These are phyloP conservation scores for Bryopsis sp. DNA, from an alignment of 139 green algal species.

Conservation along the genomic window DNA sequence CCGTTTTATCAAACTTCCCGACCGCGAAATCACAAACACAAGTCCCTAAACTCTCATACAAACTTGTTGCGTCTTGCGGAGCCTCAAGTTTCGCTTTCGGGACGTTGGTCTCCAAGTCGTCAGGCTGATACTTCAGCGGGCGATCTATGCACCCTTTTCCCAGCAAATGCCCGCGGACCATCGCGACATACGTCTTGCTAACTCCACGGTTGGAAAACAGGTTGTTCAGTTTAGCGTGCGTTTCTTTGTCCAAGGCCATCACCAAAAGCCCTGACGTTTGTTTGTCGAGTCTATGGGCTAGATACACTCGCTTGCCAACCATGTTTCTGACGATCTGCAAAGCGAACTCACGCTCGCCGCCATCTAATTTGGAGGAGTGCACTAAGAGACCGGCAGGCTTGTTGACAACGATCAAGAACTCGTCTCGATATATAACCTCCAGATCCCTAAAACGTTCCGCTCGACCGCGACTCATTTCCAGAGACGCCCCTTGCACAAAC, in stretches of 20 bases:
- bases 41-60: not conserved
- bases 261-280: not conserved
- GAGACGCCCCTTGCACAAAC: too few relatives aligned
- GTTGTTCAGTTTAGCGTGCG: not conserved
- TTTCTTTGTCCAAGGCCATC: not conserved
- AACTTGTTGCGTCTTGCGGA: not conserved
- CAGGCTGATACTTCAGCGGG: not conserved
- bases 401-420: not conserved
- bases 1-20: not conserved
- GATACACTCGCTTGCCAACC: not conserved
- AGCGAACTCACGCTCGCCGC: not conserved
- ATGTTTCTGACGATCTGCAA: not conserved
- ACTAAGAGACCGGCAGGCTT: not conserved
- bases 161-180: not conserved
- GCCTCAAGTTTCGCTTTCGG: not conserved
- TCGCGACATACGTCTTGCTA: not conserved
- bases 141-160: not conserved
- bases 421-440: not conserved
- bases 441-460: too few relatives aligned
- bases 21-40: not conserved
- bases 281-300: not conserved
- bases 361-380: not conserved
- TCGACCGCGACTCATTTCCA: too few relatives aligned
- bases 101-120: not conserved
- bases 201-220: not conserved